These are phyloP conservation scores for Vigna angularis DNA, from an alignment of 306 rosid genomes.

Conservation along the genomic window DNA sequence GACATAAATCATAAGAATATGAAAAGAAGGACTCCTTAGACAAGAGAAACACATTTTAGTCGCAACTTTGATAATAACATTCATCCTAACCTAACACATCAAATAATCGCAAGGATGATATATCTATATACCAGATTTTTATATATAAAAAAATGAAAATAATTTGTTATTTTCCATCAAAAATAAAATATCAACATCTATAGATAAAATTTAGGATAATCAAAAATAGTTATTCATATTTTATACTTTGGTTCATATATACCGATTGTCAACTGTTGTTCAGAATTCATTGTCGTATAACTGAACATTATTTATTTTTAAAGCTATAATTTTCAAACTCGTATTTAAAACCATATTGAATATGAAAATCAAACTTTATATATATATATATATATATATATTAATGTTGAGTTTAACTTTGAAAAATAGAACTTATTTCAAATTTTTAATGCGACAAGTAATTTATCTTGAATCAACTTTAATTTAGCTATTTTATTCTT, in stretches of 20 bases:
- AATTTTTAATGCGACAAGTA: background rate
- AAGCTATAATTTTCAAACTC: background rate
- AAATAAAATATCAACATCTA: background rate
- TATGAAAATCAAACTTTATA: background rate
- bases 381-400: background rate
- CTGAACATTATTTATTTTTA: background rate
- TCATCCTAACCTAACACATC: background rate
- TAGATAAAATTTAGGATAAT: too few relatives aligned
- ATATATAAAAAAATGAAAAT: background rate
- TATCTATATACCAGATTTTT: too few relatives aligned
- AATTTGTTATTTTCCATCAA: background rate
- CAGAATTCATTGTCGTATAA: background rate
- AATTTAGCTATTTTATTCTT: too few relatives aligned
- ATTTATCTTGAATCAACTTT: background rate
- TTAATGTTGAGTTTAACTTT: background rate
- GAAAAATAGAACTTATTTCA: background rate
- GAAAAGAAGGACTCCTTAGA: background rate
- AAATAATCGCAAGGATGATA: background rate
- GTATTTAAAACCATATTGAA: background rate
- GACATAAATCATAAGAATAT: slow-evolving; percentile 16
- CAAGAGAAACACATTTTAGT: background rate
- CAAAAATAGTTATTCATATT: background rate
- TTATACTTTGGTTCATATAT: background rate
- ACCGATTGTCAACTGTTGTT: background rate
- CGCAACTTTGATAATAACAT: slow-evolving; percentile 1